phyloP scores from a whole-genome alignment of 2,329 filamentous ascomycete genomes.

The Paradendryphiella salina region DNA sequence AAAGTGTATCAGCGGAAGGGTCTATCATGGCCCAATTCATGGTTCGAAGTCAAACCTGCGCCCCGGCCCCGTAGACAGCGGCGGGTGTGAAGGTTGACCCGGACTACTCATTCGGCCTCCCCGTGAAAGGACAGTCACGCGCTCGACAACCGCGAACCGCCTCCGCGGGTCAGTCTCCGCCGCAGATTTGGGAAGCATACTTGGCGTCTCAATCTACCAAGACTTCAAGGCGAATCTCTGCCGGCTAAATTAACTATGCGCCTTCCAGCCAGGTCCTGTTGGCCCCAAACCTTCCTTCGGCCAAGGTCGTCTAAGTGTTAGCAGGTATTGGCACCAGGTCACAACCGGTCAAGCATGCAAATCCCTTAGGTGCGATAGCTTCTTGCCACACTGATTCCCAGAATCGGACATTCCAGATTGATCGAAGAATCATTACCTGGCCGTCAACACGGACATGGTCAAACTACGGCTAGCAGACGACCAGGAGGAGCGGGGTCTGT shows the following conservation, averaged over 20 bases:
- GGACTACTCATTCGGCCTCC: no score
- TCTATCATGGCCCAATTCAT: no score
- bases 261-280: background rate
- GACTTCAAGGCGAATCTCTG: background rate
- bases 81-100: background rate
- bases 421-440: background rate
- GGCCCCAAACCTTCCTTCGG: background rate
- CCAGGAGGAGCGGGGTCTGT: background rate
- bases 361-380: background rate
- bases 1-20: no score
- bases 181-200: background rate
- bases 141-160: background rate
- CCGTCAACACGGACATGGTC: background rate
- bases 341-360: slow-evolving; percentile 1
- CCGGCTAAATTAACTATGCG: background rate
- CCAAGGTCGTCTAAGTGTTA: slow-evolving; percentile 1
- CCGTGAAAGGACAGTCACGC: background rate
- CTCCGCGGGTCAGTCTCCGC: background rate
- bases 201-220: background rate
- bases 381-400: background rate
- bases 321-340: background rate
- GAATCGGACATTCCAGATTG: background rate
- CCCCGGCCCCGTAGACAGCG: background rate
- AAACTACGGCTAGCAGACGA: background rate
- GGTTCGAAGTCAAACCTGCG: no score